Conservation (phyloP, 2,329 filamentous ascomycete species). For the Clonostachys sp. region DNA sequence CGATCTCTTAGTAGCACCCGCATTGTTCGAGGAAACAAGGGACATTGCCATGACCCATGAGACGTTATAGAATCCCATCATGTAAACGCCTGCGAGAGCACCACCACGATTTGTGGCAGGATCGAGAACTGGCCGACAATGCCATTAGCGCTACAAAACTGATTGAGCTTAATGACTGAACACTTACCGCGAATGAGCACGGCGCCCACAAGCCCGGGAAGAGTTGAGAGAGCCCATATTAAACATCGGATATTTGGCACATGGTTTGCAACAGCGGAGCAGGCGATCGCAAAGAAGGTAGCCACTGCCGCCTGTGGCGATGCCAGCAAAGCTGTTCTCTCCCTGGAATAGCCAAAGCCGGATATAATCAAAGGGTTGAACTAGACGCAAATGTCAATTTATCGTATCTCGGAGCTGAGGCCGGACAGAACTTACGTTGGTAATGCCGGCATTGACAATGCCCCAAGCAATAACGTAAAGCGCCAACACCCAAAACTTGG, state of each 20-base stretch:
- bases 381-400: slow-evolving; percentile 35
- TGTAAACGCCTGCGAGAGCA: slow-evolving; percentile 18
- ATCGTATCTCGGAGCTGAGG: too few species aligned
- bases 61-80: slow-evolving; percentile 23
- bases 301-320: slow-evolving; percentile 22
- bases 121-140: slow-evolving; percentile 11
- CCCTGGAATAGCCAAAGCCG: slow-evolving; percentile 31
- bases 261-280: slow-evolving; percentile 12
- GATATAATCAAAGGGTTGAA: slow-evolving; percentile 57
- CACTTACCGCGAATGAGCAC: slow-evolving; percentile 8
- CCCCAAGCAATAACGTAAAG: too few species aligned
- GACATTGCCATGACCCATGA: slow-evolving; percentile 18
- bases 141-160: slow-evolving; percentile 12
- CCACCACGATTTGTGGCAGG: slow-evolving; percentile 9
- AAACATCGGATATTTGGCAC: slow-evolving; percentile 18
- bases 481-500: too few species aligned
- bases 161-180: too few species aligned
- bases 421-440: too few species aligned
- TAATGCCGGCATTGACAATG: too few species aligned
- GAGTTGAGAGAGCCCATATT: slow-evolving; percentile 16
- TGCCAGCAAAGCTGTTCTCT: slow-evolving; percentile 17
- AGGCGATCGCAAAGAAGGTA: slow-evolving; percentile 14
- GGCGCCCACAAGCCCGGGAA: neutral
- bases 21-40: slow-evolving; percentile 18
- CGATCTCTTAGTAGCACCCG: slow-evolving; percentile 20